These are phyloP conservation scores for Bromus sterilis DNA, from an alignment of 176 grass and related monocot species.

Conservation along the genomic window DNA sequence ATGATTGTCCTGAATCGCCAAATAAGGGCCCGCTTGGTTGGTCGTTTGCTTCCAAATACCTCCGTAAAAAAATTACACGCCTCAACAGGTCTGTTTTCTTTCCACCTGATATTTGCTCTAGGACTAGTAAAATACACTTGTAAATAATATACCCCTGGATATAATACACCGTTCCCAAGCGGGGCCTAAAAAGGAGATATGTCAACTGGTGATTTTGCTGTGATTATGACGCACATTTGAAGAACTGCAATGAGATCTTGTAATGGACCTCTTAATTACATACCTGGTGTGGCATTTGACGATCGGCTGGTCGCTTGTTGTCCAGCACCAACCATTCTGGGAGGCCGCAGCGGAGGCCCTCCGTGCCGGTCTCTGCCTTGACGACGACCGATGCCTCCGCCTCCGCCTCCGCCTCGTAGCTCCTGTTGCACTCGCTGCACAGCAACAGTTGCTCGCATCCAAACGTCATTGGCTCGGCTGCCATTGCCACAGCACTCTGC, in stretches of 20 bases:
- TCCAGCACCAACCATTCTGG: slow-evolving; percentile 46
- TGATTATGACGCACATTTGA: background rate
- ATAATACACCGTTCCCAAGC: too few species aligned
- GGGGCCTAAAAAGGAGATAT: background rate
- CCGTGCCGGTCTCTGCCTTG: slow-evolving; percentile 18
- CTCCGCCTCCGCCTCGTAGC: slow-evolving; percentile 83
- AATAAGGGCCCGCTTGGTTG: too few species aligned
- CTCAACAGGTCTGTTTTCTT: too few species aligned
- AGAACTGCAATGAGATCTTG: background rate
- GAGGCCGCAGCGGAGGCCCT: slow-evolving; percentile 20
- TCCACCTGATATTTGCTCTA: too few species aligned
- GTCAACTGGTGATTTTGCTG: background rate
- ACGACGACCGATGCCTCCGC: slow-evolving; percentile 56
- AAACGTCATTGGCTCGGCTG: slow-evolving; percentile 12
- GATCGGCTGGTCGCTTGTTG: slow-evolving; percentile 9
- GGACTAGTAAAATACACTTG: too few species aligned
- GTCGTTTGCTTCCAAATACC: too few species aligned
- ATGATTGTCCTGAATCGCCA: slow-evolving; percentile 32
- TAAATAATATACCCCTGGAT: too few species aligned
- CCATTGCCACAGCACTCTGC: slow-evolving; percentile 31
- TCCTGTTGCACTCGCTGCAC: slow-evolving; percentile 63
- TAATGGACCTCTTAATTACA: background rate
- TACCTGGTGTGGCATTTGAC: slow-evolving; percentile 41
- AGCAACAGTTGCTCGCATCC: slow-evolving; percentile 40
- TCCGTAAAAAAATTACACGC: too few species aligned